These are phyloP conservation scores for Trichosporon ovoides DNA, from an alignment of 1,284 basidiomycete species.

Conservation along the genomic window DNA sequence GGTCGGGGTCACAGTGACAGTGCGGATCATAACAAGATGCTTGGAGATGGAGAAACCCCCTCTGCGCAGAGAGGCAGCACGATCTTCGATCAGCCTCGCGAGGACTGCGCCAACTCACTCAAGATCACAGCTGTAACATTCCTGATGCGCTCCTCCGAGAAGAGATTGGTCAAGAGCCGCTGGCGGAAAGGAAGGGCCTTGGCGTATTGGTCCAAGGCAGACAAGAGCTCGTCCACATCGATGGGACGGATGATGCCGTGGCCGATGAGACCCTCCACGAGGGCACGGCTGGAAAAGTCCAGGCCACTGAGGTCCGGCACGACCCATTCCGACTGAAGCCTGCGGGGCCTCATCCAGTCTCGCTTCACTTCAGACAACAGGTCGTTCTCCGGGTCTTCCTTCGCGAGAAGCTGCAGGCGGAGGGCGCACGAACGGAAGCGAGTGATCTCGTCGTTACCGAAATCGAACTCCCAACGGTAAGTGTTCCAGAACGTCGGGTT, in stretches of 20 bases:
- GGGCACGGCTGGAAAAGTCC: slow-evolving; percentile 35
- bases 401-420: slow-evolving; percentile 23
- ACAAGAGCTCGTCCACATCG: slow-evolving; percentile 24
- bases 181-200: slow-evolving; percentile 26
- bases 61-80: slow-evolving; percentile 1
- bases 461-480: slow-evolving; percentile 34
- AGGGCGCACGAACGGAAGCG: slow-evolving; percentile 21
- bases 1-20: slow-evolving; percentile 45
- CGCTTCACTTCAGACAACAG: slow-evolving; percentile 21
- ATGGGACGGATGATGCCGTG: slow-evolving; percentile 38
- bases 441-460: slow-evolving; percentile 16
- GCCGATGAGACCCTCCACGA: slow-evolving; percentile 46
- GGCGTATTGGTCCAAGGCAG: slow-evolving; percentile 23
- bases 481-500: slow-evolving; percentile 43
- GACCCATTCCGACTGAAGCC: slow-evolving; percentile 4
- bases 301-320: slow-evolving; percentile 25
- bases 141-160: slow-evolving; percentile 39
- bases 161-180: slow-evolving; percentile 40
- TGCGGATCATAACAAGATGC: slow-evolving; percentile 42
- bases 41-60: slow-evolving; percentile 7
- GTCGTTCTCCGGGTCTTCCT: slow-evolving; percentile 31
- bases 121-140: slow-evolving; percentile 26
- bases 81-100: not conserved
- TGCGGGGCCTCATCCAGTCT: not conserved
- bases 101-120: slow-evolving; percentile 16